Evolutionary conservation across 305 asterid species (phyloP).

Genomic region (Rubia occidens): DNA sequence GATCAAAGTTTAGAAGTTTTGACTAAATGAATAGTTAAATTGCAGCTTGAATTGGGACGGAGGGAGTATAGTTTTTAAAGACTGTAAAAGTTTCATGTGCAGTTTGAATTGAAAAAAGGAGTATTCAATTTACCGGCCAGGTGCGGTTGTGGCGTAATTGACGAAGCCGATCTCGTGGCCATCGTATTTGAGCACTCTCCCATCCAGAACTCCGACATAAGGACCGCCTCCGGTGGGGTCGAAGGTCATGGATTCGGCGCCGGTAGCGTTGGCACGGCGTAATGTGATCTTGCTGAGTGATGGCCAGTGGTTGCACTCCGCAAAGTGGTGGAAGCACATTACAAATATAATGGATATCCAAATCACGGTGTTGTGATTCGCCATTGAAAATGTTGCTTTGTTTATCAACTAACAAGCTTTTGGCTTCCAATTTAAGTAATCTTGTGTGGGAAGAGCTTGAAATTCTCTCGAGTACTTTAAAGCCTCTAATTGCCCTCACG

Average conservation of each 20-base stretch:
- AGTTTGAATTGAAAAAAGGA: too few species aligned
- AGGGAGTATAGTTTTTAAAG: too few species aligned
- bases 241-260: slow-evolving; percentile 12
- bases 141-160: neutral
- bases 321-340: slow-evolving; percentile 4
- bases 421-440: neutral
- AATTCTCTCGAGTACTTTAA: neutral
- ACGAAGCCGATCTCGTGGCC: neutral
- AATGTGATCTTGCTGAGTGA: neutral
- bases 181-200: slow-evolving; percentile 9
- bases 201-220: slow-evolving; percentile 1
- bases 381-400: neutral
- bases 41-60: too few species aligned
- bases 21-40: too few species aligned
- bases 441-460: neutral
- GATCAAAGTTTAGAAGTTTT: too few species aligned
- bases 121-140: neutral
- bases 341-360: neutral
- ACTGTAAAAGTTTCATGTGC: neutral
- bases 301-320: neutral
- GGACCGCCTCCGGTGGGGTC: slow-evolving; percentile 14
- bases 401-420: slow-evolving; percentile 1
- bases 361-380: neutral
- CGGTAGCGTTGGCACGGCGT: neutral
- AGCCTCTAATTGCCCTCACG: neutral